Base-by-base conservation (phyloP, 2,329 filamentous ascomycete genomes). In the Exophiala aquamarina region DNA sequence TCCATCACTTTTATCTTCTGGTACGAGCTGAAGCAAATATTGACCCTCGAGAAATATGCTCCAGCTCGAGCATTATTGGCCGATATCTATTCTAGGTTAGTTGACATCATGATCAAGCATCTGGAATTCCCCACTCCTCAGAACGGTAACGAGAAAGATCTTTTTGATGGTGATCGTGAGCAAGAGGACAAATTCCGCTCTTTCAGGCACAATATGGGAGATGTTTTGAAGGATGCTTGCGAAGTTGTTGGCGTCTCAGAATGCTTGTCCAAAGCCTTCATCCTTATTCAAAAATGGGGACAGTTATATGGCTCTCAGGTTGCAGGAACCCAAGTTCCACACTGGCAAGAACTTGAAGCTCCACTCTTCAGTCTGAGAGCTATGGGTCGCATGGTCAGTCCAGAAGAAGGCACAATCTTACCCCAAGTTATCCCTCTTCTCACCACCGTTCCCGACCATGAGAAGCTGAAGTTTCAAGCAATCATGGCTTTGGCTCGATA, bases 401-500 rank as follows among this genome's bases (percentile, higher is more conserved):
- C 84, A 49, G 87, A 95, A 39, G 93, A 98, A 68, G 85, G 78
- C 57, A 83, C 89, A 31, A 88, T 98, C 59, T 76, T 98, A 32
- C 88, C 90, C 3, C 88, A 92, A 63, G 83, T 98, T 13, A 95
- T 98, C 72, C 91, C 91, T 14, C 76, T 98, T 47, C 83, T 98
- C 54, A 89, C 95, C 9, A 88, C 94, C 63, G 95, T 98, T 51
- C 93, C 93, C 0, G 85, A 88, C 62, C 93, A 98, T 61, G 89
- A 97, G 69, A 98, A 97, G 73, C 80, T 98, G n/a, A 89, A 91
- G 6, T 98, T 98, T 69, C 92, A 95, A 54, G 92, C 92, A 4
- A 95, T 97, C 62, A 96, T 98, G 90, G 91, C 94, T 3, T 79
- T 98, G 17, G 93, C 90, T 29, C 82, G 93, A 53, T 98, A 98